Evolutionary conservation across 2,329 filamentous ascomycete species (phyloP).

Genomic region (Trichoderma sp.): DNA sequence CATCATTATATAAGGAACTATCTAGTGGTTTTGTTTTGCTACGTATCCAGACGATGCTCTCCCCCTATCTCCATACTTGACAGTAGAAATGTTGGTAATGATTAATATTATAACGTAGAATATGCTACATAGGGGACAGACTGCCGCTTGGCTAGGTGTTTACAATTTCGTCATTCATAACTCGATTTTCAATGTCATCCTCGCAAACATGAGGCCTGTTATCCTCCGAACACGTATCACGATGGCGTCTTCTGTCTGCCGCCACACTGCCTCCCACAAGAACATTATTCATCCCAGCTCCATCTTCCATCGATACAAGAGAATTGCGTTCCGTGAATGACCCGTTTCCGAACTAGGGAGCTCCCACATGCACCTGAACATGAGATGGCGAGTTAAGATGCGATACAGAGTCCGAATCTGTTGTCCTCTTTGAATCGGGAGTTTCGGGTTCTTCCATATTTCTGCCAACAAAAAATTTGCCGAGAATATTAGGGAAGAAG

Average conservation of each 20-base stretch:
- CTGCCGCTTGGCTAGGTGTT: neutral
- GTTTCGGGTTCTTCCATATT: constrained; percentile 24
- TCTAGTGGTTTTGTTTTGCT: neutral
- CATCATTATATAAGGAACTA: neutral
- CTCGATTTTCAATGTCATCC: constrained; percentile 27
- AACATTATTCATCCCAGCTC: constrained; percentile 27
- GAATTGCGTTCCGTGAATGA: constrained; percentile 23
- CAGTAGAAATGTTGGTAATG: neutral
- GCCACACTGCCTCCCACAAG: constrained; percentile 26
- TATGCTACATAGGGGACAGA: neutral
- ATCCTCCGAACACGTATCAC: constrained; percentile 35
- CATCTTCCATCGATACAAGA: constrained; percentile 23
- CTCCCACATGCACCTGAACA: neutral
- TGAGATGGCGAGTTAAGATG: constrained; percentile 1
- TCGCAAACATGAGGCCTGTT: constrained; percentile 33
- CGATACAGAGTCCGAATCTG: neutral
- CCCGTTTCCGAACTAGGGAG: neutral
- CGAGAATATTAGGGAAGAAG: constrained; percentile 29
- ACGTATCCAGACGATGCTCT: neutral
- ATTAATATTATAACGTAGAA: neutral
- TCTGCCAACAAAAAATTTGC: constrained; percentile 31
- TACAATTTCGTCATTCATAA: neutral
- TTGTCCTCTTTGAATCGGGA: neutral
- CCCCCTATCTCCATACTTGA: neutral
- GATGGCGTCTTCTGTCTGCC: constrained; percentile 15